These are phyloP conservation scores for Dactylellina haptotyla DNA, from an alignment of 2,329 filamentous ascomycete species.

Conservation along the genomic window DNA sequence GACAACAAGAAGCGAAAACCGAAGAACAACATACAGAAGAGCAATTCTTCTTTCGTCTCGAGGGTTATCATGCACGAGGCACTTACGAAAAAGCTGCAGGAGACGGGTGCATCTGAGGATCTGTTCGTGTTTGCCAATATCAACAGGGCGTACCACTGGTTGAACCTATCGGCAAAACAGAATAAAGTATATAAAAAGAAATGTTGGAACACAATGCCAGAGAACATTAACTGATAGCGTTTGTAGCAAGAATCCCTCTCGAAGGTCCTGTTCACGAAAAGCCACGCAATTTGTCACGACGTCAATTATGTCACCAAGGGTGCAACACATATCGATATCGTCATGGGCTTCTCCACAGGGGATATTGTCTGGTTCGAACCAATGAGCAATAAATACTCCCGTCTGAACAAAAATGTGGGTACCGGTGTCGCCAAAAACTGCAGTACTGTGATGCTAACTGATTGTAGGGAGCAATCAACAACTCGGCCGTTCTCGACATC, in stretches of 20 bases:
- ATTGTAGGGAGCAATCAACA: conserved; percentile 80
- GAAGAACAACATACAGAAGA: conserved; percentile 98
- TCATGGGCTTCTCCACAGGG: conserved; percentile 94
- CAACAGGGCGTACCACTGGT: conserved; percentile 94
- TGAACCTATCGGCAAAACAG: conserved; percentile 79
- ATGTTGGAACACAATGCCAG: not conserved
- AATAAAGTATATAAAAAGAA: conserved; percentile 67
- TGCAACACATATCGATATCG: conserved; percentile 81
- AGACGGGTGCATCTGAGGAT: conserved; percentile 76
- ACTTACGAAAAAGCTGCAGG: conserved; percentile 79
- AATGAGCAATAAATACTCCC: conserved; percentile 92
- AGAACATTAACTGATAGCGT: not conserved
- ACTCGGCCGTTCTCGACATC: conserved; percentile 84
- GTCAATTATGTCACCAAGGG: conserved; percentile 85
- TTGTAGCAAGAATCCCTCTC: conserved; percentile 85
- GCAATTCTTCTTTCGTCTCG: conserved; percentile 98
- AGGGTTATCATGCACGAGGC: conserved; percentile 89
- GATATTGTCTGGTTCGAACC: conserved; percentile 99
- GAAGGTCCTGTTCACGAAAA: conserved; percentile 96
- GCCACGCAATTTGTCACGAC: conserved; percentile 93
- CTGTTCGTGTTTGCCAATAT: conserved; percentile 94
- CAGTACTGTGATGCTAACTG: not conserved
- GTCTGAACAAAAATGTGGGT: conserved; percentile 90
- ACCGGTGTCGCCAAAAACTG: too few relatives aligned
- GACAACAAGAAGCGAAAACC: conserved; percentile 89